These are phyloP conservation scores for Colletotrichum sp. DNA, from an alignment of 2,329 filamentous ascomycete species.

Conservation along the genomic window DNA sequence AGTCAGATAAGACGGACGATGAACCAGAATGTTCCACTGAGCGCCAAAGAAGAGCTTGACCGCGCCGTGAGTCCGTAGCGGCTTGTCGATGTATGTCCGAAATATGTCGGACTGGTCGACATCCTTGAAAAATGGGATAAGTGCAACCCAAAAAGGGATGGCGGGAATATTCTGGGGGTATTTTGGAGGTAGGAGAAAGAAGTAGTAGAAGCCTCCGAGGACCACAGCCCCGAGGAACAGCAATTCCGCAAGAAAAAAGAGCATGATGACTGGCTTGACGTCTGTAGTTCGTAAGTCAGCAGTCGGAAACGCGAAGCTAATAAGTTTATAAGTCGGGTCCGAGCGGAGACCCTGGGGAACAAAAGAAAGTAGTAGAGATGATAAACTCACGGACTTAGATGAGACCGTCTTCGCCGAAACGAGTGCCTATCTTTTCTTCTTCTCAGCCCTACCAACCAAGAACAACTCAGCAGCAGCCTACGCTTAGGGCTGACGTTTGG, in stretches of 20 bases:
- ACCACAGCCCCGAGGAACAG: neutral
- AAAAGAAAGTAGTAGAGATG: neutral
- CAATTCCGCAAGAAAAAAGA: neutral
- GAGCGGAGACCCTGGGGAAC: neutral
- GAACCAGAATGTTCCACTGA: slow-evolving; percentile 52
- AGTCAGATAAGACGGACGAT: slow-evolving; percentile 45
- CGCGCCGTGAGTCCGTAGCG: slow-evolving; percentile 43
- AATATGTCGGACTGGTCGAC: slow-evolving; percentile 48
- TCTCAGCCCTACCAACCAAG: slow-evolving; percentile 7
- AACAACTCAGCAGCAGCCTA: neutral
- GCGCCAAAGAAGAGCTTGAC: slow-evolving; percentile 54
- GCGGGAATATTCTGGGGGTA: slow-evolving; percentile 42
- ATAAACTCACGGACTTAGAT: neutral
- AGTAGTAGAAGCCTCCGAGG: slow-evolving; percentile 5
- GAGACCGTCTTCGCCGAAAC: neutral
- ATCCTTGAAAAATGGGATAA: slow-evolving; percentile 44
- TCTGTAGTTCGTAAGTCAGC: neutral
- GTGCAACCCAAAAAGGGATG: slow-evolving; percentile 47
- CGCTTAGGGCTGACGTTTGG: neutral
- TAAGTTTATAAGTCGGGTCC: slow-evolving; percentile 1
- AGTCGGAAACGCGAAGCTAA: neutral
- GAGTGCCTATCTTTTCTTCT: neutral
- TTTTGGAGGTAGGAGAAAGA: slow-evolving; percentile 26
- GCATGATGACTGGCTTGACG: neutral
- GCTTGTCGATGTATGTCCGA: slow-evolving; percentile 39